phyloP scores from a whole-genome alignment of 768 basidiomycete species.

The Suillus brevipes region DNA sequence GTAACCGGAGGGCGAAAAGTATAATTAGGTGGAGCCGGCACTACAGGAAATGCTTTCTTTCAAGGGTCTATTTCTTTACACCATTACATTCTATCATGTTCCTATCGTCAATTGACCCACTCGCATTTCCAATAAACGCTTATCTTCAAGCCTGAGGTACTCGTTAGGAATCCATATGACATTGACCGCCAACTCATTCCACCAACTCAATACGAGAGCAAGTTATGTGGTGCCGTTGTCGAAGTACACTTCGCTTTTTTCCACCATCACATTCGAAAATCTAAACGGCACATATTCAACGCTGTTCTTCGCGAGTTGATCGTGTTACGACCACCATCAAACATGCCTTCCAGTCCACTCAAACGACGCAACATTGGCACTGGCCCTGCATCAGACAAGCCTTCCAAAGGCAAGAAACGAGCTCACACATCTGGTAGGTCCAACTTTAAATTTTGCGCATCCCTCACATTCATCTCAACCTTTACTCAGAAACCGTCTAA shows the following conservation, averaged over 20 bases:
- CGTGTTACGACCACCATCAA: not conserved
- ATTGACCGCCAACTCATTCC: not conserved
- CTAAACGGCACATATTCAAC: constrained; percentile 2
- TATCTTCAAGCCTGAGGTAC: too few species aligned
- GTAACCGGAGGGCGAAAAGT: too few species aligned
- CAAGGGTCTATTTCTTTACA: too few species aligned
- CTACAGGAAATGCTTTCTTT: too few species aligned
- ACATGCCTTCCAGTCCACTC: not conserved
- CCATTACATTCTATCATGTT: too few species aligned
- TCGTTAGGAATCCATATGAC: not conserved
- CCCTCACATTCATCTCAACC: too few species aligned
- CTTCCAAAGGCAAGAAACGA: not conserved
- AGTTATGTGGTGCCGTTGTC: not conserved
- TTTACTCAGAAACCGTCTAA: too few species aligned
- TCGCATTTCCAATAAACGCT: too few species aligned
- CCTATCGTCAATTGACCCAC: too few species aligned
- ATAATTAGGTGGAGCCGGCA: too few species aligned
- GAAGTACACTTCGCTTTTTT: constrained; percentile 7
- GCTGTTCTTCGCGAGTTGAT: not conserved
- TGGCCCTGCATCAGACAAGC: not conserved
- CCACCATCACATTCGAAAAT: constrained; percentile 5
- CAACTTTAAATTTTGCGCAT: too few species aligned
- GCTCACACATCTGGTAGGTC: too few species aligned
- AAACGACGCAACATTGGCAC: not conserved
- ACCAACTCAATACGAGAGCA: not conserved